Conservation (phyloP, 768 basidiomycete species). For the Psilocybe cyanescens region DNA sequence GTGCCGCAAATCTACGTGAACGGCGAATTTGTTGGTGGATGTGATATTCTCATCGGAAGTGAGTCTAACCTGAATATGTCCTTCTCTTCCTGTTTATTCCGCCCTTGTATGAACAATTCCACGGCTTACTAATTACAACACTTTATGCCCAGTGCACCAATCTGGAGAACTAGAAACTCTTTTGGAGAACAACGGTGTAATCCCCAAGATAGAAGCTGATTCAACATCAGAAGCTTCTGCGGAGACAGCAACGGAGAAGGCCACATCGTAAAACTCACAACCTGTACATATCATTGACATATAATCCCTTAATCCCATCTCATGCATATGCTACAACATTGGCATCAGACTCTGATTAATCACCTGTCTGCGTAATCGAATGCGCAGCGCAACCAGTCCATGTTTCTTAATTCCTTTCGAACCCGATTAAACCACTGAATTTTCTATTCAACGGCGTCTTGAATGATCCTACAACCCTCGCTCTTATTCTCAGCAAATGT, state of each 20-base stretch:
- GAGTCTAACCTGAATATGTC: constrained; percentile 37
- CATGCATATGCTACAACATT: not conserved
- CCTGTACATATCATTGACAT: not conserved
- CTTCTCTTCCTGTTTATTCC: constrained; percentile 1
- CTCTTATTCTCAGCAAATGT: not conserved
- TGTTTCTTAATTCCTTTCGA: too few species aligned
- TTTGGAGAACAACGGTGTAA: constrained; percentile 70
- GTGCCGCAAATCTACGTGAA: constrained; percentile 94
- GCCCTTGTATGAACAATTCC: constrained; percentile 3
- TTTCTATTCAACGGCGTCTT: too few species aligned
- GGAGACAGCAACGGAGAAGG: constrained; percentile 9
- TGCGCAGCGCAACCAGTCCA: not conserved
- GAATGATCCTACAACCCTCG: too few species aligned
- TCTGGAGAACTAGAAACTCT: constrained; percentile 90
- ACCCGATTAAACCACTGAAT: too few species aligned
- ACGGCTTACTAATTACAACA: not conserved
- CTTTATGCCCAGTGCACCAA: constrained; percentile 81
- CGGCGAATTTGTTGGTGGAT: constrained; percentile 96
- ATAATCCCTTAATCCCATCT: not conserved
- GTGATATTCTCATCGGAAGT: constrained; percentile 93
- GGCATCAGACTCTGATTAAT: not conserved
- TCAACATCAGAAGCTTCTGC: not conserved
- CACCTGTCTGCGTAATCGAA: not conserved
- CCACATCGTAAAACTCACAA: constrained; percentile 2
- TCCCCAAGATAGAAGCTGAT: constrained; percentile 47